Conservation (phyloP, 2,329 filamentous ascomycete genomes). For the Albifimbria verrucaria region DNA sequence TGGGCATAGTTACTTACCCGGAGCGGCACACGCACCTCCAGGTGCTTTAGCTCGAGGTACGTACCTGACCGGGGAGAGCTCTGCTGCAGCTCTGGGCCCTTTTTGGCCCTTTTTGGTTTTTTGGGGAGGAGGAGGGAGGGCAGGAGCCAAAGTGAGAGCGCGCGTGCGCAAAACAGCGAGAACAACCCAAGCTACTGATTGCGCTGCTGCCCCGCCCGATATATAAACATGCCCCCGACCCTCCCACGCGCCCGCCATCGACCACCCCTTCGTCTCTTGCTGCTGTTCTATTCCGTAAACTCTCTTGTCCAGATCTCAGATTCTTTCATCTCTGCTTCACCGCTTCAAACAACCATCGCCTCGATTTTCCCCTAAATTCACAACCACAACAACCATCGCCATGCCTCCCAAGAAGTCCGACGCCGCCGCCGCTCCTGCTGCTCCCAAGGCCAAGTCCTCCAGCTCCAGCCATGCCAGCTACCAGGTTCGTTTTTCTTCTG, state of each 20-base stretch:
- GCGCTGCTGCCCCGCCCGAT: constrained; percentile 52
- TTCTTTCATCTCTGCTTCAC: constrained; percentile 18
- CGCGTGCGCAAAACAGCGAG: not conserved
- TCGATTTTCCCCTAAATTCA: constrained; percentile 16
- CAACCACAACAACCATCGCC: constrained; percentile 26
- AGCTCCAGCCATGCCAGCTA: constrained; percentile 53
- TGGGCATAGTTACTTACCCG: not conserved
- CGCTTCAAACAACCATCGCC: constrained; percentile 16
- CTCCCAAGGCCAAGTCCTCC: constrained; percentile 47
- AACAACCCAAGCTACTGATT: constrained; percentile 46
- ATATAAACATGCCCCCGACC: constrained; percentile 57
- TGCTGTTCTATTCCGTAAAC: constrained; percentile 23
- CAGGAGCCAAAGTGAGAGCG: not conserved
- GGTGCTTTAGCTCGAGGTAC: no score
- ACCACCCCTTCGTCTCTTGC: constrained; percentile 32
- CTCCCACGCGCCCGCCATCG: constrained; percentile 51
- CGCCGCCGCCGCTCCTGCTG: constrained; percentile 22
- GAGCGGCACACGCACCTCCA: no score
- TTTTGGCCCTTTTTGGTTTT: not conserved
- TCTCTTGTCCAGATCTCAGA: constrained; percentile 10
- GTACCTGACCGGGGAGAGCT: not conserved
- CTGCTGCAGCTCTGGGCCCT: not conserved
- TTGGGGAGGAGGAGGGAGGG: not conserved
- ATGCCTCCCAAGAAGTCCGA: constrained; percentile 61
- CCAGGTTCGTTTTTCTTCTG: constrained; percentile 45